phyloP scores from a whole-genome alignment of 2,329 filamentous ascomycete genomes.

The Xylaria digitata region DNA sequence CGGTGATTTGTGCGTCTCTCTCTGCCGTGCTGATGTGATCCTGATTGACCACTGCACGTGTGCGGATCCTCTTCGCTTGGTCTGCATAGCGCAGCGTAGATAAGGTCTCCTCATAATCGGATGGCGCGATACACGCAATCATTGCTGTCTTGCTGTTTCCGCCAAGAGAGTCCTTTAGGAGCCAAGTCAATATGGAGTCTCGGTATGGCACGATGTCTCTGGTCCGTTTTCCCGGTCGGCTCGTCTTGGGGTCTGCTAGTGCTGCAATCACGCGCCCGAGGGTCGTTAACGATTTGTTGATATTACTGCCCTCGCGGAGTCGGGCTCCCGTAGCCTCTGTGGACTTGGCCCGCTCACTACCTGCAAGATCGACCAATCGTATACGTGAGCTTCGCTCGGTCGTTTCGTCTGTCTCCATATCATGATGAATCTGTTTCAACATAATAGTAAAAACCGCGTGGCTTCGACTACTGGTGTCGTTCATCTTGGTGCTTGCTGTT shows the following conservation, averaged over 20 bases:
- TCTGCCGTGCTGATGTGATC: constrained; percentile 92
- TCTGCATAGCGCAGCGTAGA: constrained; percentile 97
- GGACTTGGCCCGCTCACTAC: constrained; percentile 92
- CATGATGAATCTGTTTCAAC: constrained; percentile 97
- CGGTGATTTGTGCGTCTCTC: constrained; percentile 90
- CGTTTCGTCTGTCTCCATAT: constrained; percentile 96
- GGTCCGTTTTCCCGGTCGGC: constrained; percentile 62
- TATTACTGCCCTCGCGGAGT: constrained; percentile 94
- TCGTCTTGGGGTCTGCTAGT: constrained; percentile 75
- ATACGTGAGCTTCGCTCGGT: constrained; percentile 95
- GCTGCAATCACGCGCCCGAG: constrained; percentile 96
- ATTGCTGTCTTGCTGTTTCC: constrained; percentile 99
- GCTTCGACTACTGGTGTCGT: constrained; percentile 95
- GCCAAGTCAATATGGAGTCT: constrained; percentile 85
- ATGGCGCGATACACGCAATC: constrained; percentile 96
- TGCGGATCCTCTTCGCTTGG: constrained; percentile 97
- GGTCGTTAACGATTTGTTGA: constrained; percentile 98
- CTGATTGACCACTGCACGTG: constrained; percentile 93
- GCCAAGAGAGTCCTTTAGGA: constrained; percentile 93
- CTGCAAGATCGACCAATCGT: constrained; percentile 92
- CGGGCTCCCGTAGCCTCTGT: constrained; percentile 94
- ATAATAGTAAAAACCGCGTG: constrained; percentile 99
- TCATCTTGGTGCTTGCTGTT: constrained; percentile 97
- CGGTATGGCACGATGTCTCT: constrained; percentile 83
- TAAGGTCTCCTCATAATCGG: constrained; percentile 96